A percentile compares a stretch with the other conserved stretches of the same genome.
Conservation (phyloP, 306 rosid species). For the apple (Malus domestica) region ASM211411v1 NC_041798.1:30918001-30918500, state of each 20-base stretch:
- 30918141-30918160: conserved; percentile 84
- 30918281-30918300: conserved; percentile 15
- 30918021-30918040: conserved; percentile 73
- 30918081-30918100: conserved; percentile 73
- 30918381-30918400: conserved; percentile 22
- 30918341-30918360: conserved; percentile 81
- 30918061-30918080: conserved; percentile 89
- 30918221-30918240: conserved; percentile 8
- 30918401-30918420: conserved; percentile 4
- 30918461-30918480: neutral
- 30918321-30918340: conserved; percentile 92
- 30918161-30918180: conserved; percentile 84
- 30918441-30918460: conserved; percentile 10
- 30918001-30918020: conserved; percentile 55
- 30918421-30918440: neutral
- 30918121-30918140: conserved; percentile 96
- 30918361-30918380: conserved; percentile 77
- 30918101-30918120: conserved; percentile 89
- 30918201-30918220: conserved; percentile 59
- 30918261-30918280: neutral
- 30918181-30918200: conserved; percentile 91
- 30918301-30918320: conserved; percentile 21
- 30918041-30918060: conserved; percentile 69
- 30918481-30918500: neutral
- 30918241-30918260: neutral